Base-by-base conservation (phyloP, 148 eudicot genomes). In the Camellia granthamiana region DNA sequence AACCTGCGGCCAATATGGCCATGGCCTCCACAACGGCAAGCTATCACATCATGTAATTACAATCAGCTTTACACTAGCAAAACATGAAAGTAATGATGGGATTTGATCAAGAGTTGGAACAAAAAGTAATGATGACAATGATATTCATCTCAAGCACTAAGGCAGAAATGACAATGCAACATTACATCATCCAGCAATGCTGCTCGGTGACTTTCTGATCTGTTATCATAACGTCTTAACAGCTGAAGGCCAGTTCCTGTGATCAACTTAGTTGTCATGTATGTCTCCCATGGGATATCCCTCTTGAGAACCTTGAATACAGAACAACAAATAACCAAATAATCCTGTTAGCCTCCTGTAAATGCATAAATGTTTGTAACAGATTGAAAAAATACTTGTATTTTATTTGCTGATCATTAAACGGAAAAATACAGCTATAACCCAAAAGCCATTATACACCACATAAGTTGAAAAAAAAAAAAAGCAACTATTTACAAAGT, bases 251-350 rank as follows among this genome's bases (percentile, higher is more conserved):
- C 87, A 80, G 93, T 95, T 83, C 98, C 93, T 0, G 88, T 81
- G 80, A 95, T 93, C 86, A 95, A 86, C 90, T 93, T 95, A 30
- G 97, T 95, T 6, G 91, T 91, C 97, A 90, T 93, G 88, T 95
- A 95, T 6, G 97, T 93, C 89, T 95, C 99, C 99, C 99, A 95
- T 79, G 99, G 98, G 81, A 95, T 93, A 81, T 93, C 99, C 84
- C 98, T 92, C 88, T 81, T 85, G 72, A 94, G 89, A 79, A 94
- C 98, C 98, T 94, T 61, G 58, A 74, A 72, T 41, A 46, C 46
- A 83, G 43, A 76, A 67, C 77, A 77, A 69, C 62, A 54, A 72
- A 43, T 9, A 69, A 54, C 19, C 58, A 72, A 52, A 51, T 51
- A 72, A 72, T 52, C 42, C 14, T 10, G n/a, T 21, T 38, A 51